Evolutionary conservation across 176 grass and related monocot species (phyloP), one percentile per base, ranked within the genome.

Genomic region (Carex pumila): DNA sequence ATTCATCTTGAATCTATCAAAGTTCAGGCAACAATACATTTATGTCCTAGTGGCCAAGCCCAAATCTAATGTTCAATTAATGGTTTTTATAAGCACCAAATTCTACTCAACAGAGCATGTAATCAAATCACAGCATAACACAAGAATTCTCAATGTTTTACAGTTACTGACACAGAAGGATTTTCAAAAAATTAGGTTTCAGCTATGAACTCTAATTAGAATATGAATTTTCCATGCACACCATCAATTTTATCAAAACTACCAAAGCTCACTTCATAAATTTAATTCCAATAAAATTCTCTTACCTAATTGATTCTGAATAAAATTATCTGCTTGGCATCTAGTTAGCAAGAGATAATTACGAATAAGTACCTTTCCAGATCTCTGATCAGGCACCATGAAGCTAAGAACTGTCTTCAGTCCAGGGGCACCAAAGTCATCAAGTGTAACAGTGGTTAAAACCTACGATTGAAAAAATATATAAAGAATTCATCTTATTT

Each of bases 351-450:
- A n/a, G 65, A 76, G 31, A 82, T 45, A 45, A 72, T 34, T 17
- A 80, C 71, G 13, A 64, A 54, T 17, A 12, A 61, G 32, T 80
- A 89, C 83, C 87, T 75, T 73, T 76, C 87, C 87, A n/a, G 82
- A 89, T 5, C 65, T 61, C 57, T 74, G 65, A 81, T 85, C 58
- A 13, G 87, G 87, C 13, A 82, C 37, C 9, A 81, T 22, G 36
- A 86, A 86, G 61, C 85, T 86, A 21, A 86, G 65, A 61, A 86
- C 56, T 60, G 71, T 86, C 60, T 37, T 81, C 75, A 86, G 54
- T 66, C 85, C 73, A 80, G 75, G 85, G n/a, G 85, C 77, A 41
- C 60, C 73, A 9, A 80, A 31, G 17, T 86, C 85, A 43, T 70
- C 43, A 68, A 86, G 29, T 79, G 75, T 86, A 55, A 81, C 75